Evolutionary conservation across 31 red algal species (phyloP), one percentile per base, ranked within the genome.

Genomic region (Endocladia muricata): DNA sequence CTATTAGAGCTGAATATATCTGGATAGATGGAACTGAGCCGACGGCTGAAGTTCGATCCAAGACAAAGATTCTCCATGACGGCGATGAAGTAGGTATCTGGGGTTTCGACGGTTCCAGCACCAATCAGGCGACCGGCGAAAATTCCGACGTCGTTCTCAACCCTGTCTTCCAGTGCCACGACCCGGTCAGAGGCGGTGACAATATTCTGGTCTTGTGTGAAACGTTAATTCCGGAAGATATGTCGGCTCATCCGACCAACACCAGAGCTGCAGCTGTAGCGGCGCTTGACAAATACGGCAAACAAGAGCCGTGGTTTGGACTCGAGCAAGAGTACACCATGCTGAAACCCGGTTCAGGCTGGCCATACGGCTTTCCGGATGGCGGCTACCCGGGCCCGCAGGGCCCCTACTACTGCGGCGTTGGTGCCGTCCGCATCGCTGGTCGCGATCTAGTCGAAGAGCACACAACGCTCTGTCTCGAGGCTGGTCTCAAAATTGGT

Each of bases 281-380:
- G 71, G 79, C 94, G 41, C 86, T 94, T 81, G 51, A 68, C 48
- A 82, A 85, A 52, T 88, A 77, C 38, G 79, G 55, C 47, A 68
- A 55, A 35, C 69, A 78, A 25, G 86, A 68, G 37, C 86, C 86
- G 1, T 98, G 95, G 95, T 98, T 98, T 52, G 95, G 95, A 11
- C 49, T 93, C n/a, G 95, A 98, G 62, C 95, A 98, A 55, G 95
- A 98, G 81, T 98, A 94, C 73, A 94, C 94, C 55, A 39, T 98
- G 39, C 86, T 94, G 42, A 70, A 93, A 29, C 73, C 79, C 31
- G 73, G 79, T 2, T 82, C 88, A 0, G 72, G 62, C 15, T 61
- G 67, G 58, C 95, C 95, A 7, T 48, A 94, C n/a, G 95, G 95
- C 22, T 98, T 98, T 61, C 95, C 95, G 2, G 87, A 71, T 48